A percentile compares a stretch with the other conserved stretches of the same genome.
Conservation (phyloP, 1,139 yeast genomes). For the Debaryomyces nepalensis region DNA sequence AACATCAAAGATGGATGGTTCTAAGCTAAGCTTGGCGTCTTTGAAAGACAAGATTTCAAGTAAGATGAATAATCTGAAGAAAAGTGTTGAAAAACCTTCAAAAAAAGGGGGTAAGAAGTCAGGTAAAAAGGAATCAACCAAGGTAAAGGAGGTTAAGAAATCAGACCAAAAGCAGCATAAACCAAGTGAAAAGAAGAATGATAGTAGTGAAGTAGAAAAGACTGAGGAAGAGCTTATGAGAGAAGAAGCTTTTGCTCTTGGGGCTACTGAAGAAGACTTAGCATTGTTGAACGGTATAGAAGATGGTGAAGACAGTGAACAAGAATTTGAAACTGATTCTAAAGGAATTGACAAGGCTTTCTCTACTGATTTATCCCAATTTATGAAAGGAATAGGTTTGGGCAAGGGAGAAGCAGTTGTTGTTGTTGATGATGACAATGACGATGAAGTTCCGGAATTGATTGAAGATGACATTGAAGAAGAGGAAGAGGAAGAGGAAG, state of each 20-base stretch:
- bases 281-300: constrained; percentile 54
- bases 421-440: constrained; percentile 37
- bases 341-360: constrained; percentile 51
- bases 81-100: constrained; percentile 26
- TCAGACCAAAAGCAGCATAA: constrained; percentile 38
- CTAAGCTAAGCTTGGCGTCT: constrained; percentile 51
- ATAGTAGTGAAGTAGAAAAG: constrained; percentile 18
- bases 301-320: constrained; percentile 65
- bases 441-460: constrained; percentile 33
- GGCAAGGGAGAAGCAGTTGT: constrained; percentile 43
- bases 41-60: constrained; percentile 61
- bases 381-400: constrained; percentile 74
- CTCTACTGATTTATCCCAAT: constrained; percentile 60
- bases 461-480: constrained; percentile 25
- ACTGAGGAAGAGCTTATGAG: constrained; percentile 50
- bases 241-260: constrained; percentile 69
- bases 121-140: constrained; percentile 36
- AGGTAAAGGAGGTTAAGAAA: constrained; percentile 15
- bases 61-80: constrained; percentile 39
- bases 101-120: constrained; percentile 52
- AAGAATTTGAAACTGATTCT: constrained; percentile 54
- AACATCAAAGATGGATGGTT: constrained; percentile 31
- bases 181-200: constrained; percentile 14
- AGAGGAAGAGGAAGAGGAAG: constrained; percentile 21
- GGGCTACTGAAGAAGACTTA: constrained; percentile 72